Conservation (phyloP, 371 early-diverging fungal species). For the Nematocida major region DNA sequence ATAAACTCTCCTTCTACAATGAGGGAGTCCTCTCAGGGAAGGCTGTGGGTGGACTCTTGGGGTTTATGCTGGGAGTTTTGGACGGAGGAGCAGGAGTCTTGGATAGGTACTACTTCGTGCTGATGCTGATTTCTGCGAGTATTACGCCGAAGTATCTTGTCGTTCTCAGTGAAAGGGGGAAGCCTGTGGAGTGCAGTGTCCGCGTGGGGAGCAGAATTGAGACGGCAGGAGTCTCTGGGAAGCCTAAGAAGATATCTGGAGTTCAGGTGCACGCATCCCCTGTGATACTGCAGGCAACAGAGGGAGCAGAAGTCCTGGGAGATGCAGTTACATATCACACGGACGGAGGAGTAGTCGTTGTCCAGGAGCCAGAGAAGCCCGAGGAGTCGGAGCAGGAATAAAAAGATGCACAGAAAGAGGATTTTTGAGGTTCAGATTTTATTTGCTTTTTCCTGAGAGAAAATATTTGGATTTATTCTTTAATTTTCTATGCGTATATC, state of each 20-base stretch:
- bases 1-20: slow-evolving; percentile 39
- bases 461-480: background rate
- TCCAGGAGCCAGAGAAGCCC: background rate
- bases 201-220: slow-evolving; percentile 93
- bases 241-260: slow-evolving; percentile 91
- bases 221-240: slow-evolving; percentile 93
- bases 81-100: slow-evolving; percentile 50
- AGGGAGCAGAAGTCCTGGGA: slow-evolving; percentile 77
- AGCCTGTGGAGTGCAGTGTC: slow-evolving; percentile 74
- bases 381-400: background rate
- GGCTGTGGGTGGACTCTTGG: slow-evolving; percentile 52
- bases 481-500: background rate
- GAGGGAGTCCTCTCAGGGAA: slow-evolving; percentile 47
- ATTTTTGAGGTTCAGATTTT: background rate
- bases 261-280: slow-evolving; percentile 95
- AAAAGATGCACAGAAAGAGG: background rate
- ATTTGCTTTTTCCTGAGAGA: background rate
- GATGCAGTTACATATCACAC: background rate
- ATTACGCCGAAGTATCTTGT: slow-evolving; percentile 92
- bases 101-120: slow-evolving; percentile 74
- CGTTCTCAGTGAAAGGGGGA: slow-evolving; percentile 70
- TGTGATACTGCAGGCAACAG: slow-evolving; percentile 82
- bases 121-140: slow-evolving; percentile 80
- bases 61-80: slow-evolving; percentile 56
- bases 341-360: slow-evolving; percentile 1